Evolutionary conservation across 768 basidiomycete species (phyloP), one percentile per base, ranked within the genome.

Genomic region (Macrolepiota dolichaula): DNA sequence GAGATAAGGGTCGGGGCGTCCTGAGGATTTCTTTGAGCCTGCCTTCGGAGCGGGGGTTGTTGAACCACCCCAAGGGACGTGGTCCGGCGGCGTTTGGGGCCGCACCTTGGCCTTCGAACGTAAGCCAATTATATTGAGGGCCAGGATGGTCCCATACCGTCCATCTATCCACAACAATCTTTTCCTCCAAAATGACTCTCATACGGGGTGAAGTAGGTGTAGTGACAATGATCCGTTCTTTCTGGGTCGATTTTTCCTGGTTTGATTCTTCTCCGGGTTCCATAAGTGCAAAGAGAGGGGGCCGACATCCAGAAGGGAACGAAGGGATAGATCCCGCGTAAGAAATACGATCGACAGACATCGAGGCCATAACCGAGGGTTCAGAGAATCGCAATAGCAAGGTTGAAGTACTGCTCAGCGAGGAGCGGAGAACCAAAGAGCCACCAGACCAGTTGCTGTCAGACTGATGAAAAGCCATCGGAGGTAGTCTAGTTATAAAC

Each of bases 191-290:
- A 9, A 59, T 38, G 7, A 27, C 38, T 37, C 32, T 59, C 57
- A 59, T 59, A 17, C 57, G 57, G 6, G 57, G 57, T n/a, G 27
- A 25, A 19, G 57, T 59, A 25, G 57, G 57, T 17, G 49, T 38
- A 25, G 57, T 40, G n/a, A 57, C 47, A 15, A 51, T 24, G 9
- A 38, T 22, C 22, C 35, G 50, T 15, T 59, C 50, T 29, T 12
- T 15, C 3, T n/a, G 5, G 55, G 25, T 7, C 15, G 32, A 12
- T n/a, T n/a, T n/a, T n/a, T n/a, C 29, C 29, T 32, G 29, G 29
- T 32, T 3, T 32, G 29, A 32, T 32, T 32, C 29, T 32, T 32
- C 29, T 32, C 29, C 29, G 29, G 7, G 29, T 3, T 32, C 29
- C 29, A 32, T 32, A 3, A 32, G 29, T 7, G 29, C 29, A 7